Evolutionary conservation across 306 rosid genomes (phyloP), one percentile per base, ranked within the genome.

Genomic region (Cucurbita argyrosperma): DNA sequence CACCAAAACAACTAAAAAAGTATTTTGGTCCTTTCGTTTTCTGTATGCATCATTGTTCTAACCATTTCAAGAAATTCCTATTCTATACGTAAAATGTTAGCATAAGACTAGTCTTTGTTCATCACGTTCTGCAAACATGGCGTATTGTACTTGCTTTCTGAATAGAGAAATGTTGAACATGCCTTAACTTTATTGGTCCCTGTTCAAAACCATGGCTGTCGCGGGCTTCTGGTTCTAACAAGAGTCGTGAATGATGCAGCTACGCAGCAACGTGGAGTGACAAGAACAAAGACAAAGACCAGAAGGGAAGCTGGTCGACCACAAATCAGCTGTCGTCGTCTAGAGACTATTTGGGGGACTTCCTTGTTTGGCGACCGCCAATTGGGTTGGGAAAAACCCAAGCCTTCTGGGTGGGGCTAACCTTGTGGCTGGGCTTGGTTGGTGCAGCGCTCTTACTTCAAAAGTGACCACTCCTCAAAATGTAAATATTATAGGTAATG

Each of bases 201-300:
- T 46, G 10, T 66, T 66, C 72, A 66, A 15, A 19, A 19, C 30
- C 39, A 18, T 10, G 35, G 38, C 21, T 50, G 7, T 30, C 45
- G 14, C 53, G 15, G 53, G 43, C 15, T 71, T 52, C 62, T 43
- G 21, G 30, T 66, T 23, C 56, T 51, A 71, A 64, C 71, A 64
- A 71, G 60, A 54, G 50, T 26, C 42, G 69, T 50, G 76, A 75
- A 35, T 18, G 67, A 42, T 82, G 79, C 83, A 90, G 98, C 77
- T 94, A 90, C 70, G 97, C 98, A 2, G 94, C 80, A 82, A 82
- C 97, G 59, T 94, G 98, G 98, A 88, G 82, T 23, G 97, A 90
- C 77, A 94, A 94, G 71, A 10, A 89, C 89, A 94, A 90, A 83
- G 87, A 88, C 87, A 84, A 77, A 81, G 92, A 81, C 57, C 71